phyloP scores from a whole-genome alignment of 345 rosid species.

The Hevea brasiliensis region DNA sequence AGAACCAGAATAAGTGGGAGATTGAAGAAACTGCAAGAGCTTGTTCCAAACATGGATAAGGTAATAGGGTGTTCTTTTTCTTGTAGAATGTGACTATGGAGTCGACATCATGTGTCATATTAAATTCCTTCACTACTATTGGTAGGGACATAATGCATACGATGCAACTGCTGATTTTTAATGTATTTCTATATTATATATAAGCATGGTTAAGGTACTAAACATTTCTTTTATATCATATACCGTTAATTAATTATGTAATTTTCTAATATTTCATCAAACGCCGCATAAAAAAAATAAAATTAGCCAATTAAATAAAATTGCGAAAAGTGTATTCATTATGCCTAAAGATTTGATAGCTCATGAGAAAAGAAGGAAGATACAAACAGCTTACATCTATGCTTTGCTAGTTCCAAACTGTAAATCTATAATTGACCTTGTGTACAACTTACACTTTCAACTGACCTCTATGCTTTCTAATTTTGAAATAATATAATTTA shows the following conservation, averaged over 20 bases:
- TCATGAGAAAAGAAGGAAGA: neutral
- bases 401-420: no score
- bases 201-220: no score
- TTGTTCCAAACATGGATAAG: constrained; percentile 99
- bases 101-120: neutral
- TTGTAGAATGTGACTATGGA: neutral
- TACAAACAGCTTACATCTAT: neutral
- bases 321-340: no score
- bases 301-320: no score
- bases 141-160: neutral
- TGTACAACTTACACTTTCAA: no score
- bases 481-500: neutral
- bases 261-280: no score
- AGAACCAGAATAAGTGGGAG: constrained; percentile 94
- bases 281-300: no score
- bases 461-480: no score
- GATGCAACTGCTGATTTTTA: neutral
- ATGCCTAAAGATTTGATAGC: neutral
- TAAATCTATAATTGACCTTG: no score
- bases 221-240: no score
- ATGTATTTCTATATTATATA: neutral
- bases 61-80: constrained; percentile 32
- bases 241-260: no score
- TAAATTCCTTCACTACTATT: neutral
- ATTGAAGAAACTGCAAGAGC: constrained; percentile 89